Base-by-base conservation (phyloP, 164 flowering plant genomes). In the Euptelea pleiosperma region DNA sequence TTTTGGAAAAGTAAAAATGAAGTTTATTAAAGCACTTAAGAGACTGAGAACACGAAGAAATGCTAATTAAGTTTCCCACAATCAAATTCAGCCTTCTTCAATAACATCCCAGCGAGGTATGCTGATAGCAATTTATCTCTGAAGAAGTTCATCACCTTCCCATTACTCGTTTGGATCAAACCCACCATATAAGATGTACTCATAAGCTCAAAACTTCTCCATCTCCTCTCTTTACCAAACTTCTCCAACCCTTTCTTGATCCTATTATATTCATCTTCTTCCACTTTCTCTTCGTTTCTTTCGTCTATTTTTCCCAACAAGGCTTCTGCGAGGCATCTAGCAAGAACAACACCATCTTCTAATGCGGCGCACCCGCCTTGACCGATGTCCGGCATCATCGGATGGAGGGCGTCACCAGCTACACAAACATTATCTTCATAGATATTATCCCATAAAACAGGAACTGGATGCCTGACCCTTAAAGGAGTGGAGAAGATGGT, bases 321-420 rank as follows among this genome's bases (percentile, higher is more conserved):
- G 49, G 77, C 85, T 40, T 72, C 70, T 0, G 52, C 79, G 21
- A 81, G 68, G 54, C 85, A 78, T 37, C 79, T 68, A 1, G 81
- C 77, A 12, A 81, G 37, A n/a, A 73, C 69, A 30, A 81, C 62
- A 8, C 68, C 78, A 40, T 78, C 85, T 65, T 81, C 85, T 34
- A 81, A 43, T 9, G 85, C 79, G 0, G 69, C 22, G 46, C 85
- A 74, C 2, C 66, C 82, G 0, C 85, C 85, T 65, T 81, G 82
- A 44, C 76, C 85, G 1, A 78, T 35, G 41, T 81, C 81, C n/a
- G n/a, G n/a, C n/a, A n/a, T n/a, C n/a, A n/a, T n/a, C n/a, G n/a
- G n/a, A n/a, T n/a, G n/a, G 72, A 82, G n/a, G 71, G 79, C 81
- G 77, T 78, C 24, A 1, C 86, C 86, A 0, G 78, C 78, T 11